These are phyloP conservation scores for Phoenix roebelenii DNA, from an alignment of 176 grass and related monocot species.

Conservation along the genomic window DNA sequence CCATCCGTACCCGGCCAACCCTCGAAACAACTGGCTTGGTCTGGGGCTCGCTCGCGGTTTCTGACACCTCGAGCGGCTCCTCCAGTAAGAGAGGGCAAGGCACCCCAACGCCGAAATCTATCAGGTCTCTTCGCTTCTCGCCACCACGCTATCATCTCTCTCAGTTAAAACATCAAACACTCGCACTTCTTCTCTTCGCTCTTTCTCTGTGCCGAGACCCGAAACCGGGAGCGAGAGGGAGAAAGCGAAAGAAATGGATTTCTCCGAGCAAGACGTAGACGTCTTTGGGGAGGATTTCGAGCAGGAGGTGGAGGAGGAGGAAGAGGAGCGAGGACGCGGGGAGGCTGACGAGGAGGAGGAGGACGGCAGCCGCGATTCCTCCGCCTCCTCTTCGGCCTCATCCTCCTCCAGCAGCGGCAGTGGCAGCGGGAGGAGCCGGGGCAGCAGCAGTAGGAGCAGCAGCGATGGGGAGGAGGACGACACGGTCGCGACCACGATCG, in stretches of 20 bases:
- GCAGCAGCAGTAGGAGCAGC: slow-evolving; percentile 33
- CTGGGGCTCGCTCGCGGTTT: no score
- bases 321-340: background rate
- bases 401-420: slow-evolving; percentile 52
- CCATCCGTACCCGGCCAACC: no score
- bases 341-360: slow-evolving; percentile 33
- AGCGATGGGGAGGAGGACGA: slow-evolving; percentile 26
- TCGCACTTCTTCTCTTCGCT: no score
- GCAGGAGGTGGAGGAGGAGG: slow-evolving; percentile 24
- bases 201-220: no score
- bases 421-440: slow-evolving; percentile 41
- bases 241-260: slow-evolving; percentile 41
- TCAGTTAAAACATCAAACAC: no score
- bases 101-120: no score
- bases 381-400: slow-evolving; percentile 58
- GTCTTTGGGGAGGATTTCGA: slow-evolving; percentile 55
- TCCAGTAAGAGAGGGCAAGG: no score
- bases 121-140: no score
- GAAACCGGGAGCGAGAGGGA: no score
- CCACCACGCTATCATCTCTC: no score
- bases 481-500: background rate
- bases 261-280: slow-evolving; percentile 61
- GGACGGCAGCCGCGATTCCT: slow-evolving; percentile 41
- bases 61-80: no score
- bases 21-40: no score